Conservation (phyloP, 257 asterid species). For the Nemophila menziesii region DNA sequence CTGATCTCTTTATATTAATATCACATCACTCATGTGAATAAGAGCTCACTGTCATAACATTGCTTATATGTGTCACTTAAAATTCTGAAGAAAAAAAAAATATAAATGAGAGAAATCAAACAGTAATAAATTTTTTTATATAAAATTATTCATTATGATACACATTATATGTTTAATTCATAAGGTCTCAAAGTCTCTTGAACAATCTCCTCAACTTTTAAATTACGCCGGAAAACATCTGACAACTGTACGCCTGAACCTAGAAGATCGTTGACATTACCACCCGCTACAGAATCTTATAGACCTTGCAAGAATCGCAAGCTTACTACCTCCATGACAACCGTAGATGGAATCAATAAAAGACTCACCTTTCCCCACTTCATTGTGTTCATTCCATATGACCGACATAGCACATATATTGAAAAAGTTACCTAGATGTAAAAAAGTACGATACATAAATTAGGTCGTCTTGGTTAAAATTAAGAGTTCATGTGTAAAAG, state of each 20-base stretch:
- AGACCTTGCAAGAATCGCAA: constrained; percentile 48
- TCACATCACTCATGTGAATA: too few relatives aligned
- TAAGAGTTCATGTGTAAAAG: neutral
- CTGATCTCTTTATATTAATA: too few relatives aligned
- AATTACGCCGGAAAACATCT: constrained; percentile 52
- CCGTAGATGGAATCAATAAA: constrained; percentile 47
- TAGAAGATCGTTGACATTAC: neutral
- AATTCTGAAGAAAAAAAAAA: too few relatives aligned
- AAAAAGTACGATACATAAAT: neutral
- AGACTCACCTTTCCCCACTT: constrained; percentile 51
- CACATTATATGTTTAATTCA: constrained; percentile 39
- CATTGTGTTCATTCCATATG: constrained; percentile 37
- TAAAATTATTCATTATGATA: too few relatives aligned
- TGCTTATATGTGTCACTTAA: too few relatives aligned
- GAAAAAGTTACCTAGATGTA: constrained; percentile 37
- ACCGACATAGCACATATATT: constrained; percentile 39
- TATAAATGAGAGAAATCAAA: too few relatives aligned
- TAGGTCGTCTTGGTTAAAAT: neutral
- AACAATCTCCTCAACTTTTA: constrained; percentile 61
- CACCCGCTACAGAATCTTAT: constrained; percentile 3
- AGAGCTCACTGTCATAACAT: too few relatives aligned
- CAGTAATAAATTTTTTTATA: too few relatives aligned
- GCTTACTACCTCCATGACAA: constrained; percentile 42
- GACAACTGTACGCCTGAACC: constrained; percentile 24
- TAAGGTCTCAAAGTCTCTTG: constrained; percentile 68